Evolutionary conservation across 2,329 filamentous ascomycete genomes (phyloP).

Genomic region (Pseudocercospora cruenta): DNA sequence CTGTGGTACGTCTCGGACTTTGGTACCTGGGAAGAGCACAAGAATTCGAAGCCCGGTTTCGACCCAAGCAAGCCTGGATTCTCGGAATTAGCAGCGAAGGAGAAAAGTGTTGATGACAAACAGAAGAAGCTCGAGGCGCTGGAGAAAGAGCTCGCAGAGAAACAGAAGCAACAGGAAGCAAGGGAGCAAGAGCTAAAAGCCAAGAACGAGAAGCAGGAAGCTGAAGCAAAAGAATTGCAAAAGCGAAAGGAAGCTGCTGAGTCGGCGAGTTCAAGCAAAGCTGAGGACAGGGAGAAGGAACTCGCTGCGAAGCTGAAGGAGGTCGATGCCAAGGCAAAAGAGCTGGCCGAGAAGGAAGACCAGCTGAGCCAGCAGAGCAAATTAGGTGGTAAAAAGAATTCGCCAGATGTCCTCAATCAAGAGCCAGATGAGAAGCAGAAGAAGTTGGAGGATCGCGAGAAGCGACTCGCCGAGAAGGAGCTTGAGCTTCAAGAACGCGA

Average conservation of each 20-base stretch:
- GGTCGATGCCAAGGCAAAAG: slow-evolving; percentile 8
- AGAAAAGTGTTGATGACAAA: slow-evolving; percentile 8
- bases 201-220: neutral
- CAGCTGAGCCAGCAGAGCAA: neutral
- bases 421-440: neutral
- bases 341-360: neutral
- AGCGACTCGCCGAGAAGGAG: neutral
- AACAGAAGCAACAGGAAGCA: slow-evolving; percentile 14
- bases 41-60: slow-evolving; percentile 2
- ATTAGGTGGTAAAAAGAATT: neutral
- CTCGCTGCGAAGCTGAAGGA: slow-evolving; percentile 6
- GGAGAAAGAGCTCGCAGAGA: neutral
- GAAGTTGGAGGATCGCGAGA: neutral
- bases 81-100: neutral
- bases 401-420: neutral
- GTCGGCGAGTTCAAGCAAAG: neutral
- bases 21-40: slow-evolving; percentile 11
- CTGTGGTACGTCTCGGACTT: slow-evolving; percentile 15
- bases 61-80: neutral
- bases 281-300: slow-evolving; percentile 10
- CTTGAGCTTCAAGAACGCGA: neutral
- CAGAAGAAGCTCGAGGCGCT: slow-evolving; percentile 4
- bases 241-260: neutral
- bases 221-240: neutral
- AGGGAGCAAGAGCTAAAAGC: slow-evolving; percentile 9